phyloP scores from a whole-genome alignment of 768 basidiomycete species.

The Glaciozyma antarctica region DNA sequence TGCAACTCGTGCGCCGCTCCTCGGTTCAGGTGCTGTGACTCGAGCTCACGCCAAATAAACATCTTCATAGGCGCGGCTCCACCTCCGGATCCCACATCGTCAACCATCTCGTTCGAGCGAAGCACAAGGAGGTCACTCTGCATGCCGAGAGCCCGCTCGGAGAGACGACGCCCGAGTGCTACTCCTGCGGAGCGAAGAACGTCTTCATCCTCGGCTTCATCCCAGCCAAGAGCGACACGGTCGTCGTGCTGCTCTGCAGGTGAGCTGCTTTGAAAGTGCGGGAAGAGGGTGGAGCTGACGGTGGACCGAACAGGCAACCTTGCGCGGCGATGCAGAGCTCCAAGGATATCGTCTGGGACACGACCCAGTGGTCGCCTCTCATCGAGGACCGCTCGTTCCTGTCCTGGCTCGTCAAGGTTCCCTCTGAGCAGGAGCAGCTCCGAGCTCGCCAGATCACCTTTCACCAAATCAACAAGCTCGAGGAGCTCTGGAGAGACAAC shows the following conservation, averaged over 20 bases:
- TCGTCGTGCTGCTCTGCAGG: slow-evolving; percentile 94
- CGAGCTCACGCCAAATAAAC: too few relatives aligned
- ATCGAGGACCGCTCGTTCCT: slow-evolving; percentile 98
- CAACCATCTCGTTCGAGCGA: slow-evolving; percentile 95
- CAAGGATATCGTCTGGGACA: slow-evolving; percentile 98
- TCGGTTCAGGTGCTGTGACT: too few relatives aligned
- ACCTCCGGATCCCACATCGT: slow-evolving; percentile 93
- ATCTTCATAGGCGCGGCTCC: slow-evolving; percentile 56
- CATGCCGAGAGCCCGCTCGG: slow-evolving; percentile 92
- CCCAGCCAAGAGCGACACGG: slow-evolving; percentile 96
- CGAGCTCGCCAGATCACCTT: slow-evolving; percentile 95
- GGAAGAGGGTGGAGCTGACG: neutral
- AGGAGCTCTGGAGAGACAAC: slow-evolving; percentile 98
- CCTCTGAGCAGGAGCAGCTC: slow-evolving; percentile 89
- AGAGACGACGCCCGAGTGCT: slow-evolving; percentile 96
- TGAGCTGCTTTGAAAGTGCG: slow-evolving; percentile 41
- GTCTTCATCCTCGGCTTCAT: slow-evolving; percentile 99
- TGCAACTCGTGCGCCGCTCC: slow-evolving; percentile 60
- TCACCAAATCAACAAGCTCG: slow-evolving; percentile 90
- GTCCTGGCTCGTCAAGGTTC: slow-evolving; percentile 98
- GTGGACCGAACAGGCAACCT: slow-evolving; percentile 63
- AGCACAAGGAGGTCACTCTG: slow-evolving; percentile 96
- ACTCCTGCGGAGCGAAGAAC: slow-evolving; percentile 98
- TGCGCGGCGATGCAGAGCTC: slow-evolving; percentile 80
- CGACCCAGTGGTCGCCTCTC: slow-evolving; percentile 91